Evolutionary conservation across 2,329 filamentous ascomycete genomes (phyloP).

Genomic region (Talaromyces funiculosus): DNA sequence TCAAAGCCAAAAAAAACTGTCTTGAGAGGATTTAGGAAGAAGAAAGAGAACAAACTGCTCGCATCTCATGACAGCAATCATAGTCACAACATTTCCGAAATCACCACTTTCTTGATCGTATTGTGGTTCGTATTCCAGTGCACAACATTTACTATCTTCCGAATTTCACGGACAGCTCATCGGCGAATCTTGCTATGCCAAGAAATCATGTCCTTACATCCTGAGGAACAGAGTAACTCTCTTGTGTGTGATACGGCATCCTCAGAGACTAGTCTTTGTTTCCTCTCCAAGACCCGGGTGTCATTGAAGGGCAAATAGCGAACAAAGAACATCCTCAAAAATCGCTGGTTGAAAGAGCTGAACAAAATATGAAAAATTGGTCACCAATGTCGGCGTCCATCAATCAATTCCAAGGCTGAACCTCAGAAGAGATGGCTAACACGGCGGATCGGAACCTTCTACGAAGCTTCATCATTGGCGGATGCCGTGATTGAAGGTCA

Average conservation of each 20-base stretch:
- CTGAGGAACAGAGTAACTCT: conserved; percentile 42
- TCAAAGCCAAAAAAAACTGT: not conserved
- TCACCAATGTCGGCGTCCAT: conserved; percentile 51
- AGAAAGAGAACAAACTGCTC: conserved; percentile 8
- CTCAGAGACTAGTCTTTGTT: conserved; percentile 92
- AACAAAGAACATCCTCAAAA: conserved; percentile 97
- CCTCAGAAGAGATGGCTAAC: conserved; percentile 59
- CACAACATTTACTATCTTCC: conserved; percentile 15
- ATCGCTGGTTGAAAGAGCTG: conserved; percentile 53
- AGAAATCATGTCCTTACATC: conserved; percentile 26
- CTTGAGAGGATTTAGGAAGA: conserved; percentile 2
- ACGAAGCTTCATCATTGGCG: conserved; percentile 47
- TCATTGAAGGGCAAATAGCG: conserved; percentile 62
- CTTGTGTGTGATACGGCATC: conserved; percentile 74
- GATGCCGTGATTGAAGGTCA: conserved; percentile 50
- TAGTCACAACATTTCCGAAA: not conserved
- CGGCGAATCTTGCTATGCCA: conserved; percentile 16
- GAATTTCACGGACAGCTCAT: conserved; percentile 7
- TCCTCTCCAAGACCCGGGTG: conserved; percentile 57
- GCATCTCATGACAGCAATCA: not conserved
- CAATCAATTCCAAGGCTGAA: conserved; percentile 47
- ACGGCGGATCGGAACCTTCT: conserved; percentile 55
- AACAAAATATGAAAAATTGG: conserved; percentile 21
- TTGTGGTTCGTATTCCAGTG: not conserved
- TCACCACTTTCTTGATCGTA: not conserved